These are phyloP conservation scores for Alliaria petiolata DNA, from an alignment of 345 rosid genomes.

Conservation along the genomic window DNA sequence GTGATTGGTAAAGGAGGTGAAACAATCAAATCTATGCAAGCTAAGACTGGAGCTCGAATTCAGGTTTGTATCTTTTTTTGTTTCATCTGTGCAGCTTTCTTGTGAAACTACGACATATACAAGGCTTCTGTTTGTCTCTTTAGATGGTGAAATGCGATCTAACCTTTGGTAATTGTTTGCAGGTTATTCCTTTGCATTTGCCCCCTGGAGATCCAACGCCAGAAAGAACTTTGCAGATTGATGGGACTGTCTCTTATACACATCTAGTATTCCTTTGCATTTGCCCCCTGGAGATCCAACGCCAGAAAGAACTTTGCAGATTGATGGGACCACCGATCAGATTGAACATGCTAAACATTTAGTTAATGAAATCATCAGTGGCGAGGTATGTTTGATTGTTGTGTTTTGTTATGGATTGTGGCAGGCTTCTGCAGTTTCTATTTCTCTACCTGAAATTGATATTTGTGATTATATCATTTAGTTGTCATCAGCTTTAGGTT, in stretches of 20 bases:
- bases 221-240: constrained; percentile 83
- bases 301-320: constrained; percentile 70
- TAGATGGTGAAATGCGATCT: not conserved
- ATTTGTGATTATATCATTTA: constrained; percentile 7
- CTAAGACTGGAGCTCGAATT: constrained; percentile 87
- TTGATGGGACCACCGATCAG: constrained; percentile 92
- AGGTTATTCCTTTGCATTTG: constrained; percentile 96
- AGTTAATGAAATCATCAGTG: constrained; percentile 86
- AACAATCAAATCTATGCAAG: constrained; percentile 95
- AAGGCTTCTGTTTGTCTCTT: not conserved
- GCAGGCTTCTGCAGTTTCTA: constrained; percentile 26
- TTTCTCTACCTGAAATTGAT: constrained; percentile 4
- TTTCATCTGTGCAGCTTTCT: not conserved
- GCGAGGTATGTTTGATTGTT: constrained; percentile 73
- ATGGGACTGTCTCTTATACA: too few species aligned
- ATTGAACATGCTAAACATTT: constrained; percentile 84
- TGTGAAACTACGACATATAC: not conserved
- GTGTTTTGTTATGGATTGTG: constrained; percentile 22
- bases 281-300: constrained; percentile 92
- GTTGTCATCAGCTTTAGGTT: constrained; percentile 1
- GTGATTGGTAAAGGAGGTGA: constrained; percentile 99
- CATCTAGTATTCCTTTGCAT: constrained; percentile 93
- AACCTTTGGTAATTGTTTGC: not conserved
- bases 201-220: constrained; percentile 88
- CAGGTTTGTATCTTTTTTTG: constrained; percentile 52